Percentiles rank a stretch among this genome's conserved stretches.
phyloP scores from a whole-genome alignment of 768 basidiomycete genomes.

The Boletus edulis region DNA sequence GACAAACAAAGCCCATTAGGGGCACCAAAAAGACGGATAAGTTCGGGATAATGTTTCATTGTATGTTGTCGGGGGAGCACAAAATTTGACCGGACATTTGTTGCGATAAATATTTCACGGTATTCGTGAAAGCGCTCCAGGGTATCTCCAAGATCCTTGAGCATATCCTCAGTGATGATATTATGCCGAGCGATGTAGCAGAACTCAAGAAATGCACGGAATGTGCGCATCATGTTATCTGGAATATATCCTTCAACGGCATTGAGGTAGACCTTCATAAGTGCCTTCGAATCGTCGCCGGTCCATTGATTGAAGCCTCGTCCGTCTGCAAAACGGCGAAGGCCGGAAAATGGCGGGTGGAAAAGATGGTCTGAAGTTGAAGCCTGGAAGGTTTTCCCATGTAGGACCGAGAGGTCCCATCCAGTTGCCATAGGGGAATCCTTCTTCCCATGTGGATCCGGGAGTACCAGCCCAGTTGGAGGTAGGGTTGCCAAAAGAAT shows the following conservation, averaged over 20 bases:
- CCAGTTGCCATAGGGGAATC: no score
- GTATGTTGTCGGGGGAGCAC: background rate
- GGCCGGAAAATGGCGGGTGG: no score
- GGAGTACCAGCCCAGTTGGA: no score
- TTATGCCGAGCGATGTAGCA: background rate
- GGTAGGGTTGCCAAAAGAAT: no score
- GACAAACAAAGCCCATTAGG: no score
- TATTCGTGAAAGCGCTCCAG: background rate
- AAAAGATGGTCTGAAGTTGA: no score
- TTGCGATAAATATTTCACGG: background rate
- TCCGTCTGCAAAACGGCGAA: background rate
- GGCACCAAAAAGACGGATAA: background rate
- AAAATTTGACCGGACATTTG: background rate
- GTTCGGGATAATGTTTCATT: background rate
- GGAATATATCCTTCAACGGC: background rate
- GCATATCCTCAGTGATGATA: background rate
- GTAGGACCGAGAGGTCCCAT: no score
- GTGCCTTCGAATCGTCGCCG: no score
- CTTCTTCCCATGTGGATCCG: no score
- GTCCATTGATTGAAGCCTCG: no score
- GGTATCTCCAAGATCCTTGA: background rate
- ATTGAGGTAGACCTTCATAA: background rate
- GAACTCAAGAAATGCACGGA: background rate
- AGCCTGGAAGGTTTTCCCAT: no score
- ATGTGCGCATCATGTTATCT: background rate